phyloP scores from a whole-genome alignment of 345 rosid genomes.

The Sisymbrium irio region DNA sequence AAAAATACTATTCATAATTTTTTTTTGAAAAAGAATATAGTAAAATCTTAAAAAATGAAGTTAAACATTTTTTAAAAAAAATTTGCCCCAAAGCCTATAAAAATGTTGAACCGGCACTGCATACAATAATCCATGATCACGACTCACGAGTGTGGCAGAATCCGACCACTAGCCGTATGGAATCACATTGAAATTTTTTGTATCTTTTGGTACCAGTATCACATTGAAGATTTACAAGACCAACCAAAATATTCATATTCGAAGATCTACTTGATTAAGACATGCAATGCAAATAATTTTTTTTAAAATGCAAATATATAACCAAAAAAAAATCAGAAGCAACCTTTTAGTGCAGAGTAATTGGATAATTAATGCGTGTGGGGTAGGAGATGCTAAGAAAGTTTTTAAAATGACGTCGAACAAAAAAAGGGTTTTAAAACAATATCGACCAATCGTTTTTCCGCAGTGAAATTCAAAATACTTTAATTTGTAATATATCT shows the following conservation, averaged over 20 bases:
- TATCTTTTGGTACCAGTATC: too few species aligned
- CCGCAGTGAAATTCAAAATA: not conserved
- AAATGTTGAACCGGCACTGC: too few species aligned
- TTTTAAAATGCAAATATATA: not conserved
- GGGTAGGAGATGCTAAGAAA: conserved; percentile 1
- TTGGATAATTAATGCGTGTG: conserved; percentile 13
- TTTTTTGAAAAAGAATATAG: too few species aligned
- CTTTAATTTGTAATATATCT: not conserved
- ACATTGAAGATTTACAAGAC: not conserved
- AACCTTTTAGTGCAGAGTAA: not conserved
- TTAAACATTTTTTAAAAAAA: too few species aligned
- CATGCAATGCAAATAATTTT: conserved; percentile 10
- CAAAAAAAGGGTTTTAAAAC: not conserved
- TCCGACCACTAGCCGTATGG: not conserved
- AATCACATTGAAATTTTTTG: not conserved
- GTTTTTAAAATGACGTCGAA: not conserved
- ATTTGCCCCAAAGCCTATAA: too few species aligned
- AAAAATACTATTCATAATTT: too few species aligned
- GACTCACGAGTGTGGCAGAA: not conserved
- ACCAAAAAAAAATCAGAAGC: not conserved
- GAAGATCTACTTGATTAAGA: conserved; percentile 21
- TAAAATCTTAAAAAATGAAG: too few species aligned
- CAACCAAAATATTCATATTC: conserved; percentile 12
- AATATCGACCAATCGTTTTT: not conserved
- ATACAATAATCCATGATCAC: not conserved